Evolutionary conservation across 2,329 filamentous ascomycete species (phyloP).

Genomic region (Sporothrix pseudoabietina): DNA sequence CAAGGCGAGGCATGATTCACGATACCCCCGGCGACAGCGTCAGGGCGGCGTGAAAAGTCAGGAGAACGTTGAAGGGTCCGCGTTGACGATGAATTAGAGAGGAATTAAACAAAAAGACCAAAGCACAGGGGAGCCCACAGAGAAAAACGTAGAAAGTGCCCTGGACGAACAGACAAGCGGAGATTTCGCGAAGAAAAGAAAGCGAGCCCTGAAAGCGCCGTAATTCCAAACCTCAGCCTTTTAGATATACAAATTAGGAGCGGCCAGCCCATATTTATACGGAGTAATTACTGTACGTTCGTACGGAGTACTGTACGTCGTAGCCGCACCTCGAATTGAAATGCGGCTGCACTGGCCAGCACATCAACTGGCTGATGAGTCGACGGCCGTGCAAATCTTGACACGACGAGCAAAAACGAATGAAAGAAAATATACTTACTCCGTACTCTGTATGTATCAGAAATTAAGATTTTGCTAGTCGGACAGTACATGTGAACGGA

Average conservation of each 20-base stretch:
- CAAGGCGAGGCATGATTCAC: slow-evolving; percentile 5
- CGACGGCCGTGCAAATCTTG: neutral
- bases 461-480: slow-evolving; percentile 1
- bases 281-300: too few species aligned
- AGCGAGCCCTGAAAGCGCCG: neutral
- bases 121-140: too few species aligned
- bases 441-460: too few species aligned
- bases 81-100: neutral
- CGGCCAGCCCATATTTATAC: neutral
- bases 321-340: neutral
- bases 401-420: neutral
- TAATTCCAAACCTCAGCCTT: neutral
- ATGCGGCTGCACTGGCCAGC: neutral
- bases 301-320: too few species aligned
- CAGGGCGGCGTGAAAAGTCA: neutral
- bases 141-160: neutral
- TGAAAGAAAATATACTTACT: neutral
- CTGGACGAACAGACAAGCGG: neutral
- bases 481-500: slow-evolving; percentile 8
- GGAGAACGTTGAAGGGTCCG: neutral
- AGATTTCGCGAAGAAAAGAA: neutral
- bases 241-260: neutral
- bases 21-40: neutral
- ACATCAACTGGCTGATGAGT: neutral
- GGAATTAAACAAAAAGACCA: neutral